Evolutionary conservation across 164 flowering plant genomes (phyloP).

Genomic region (Vitis amurensis): DNA sequence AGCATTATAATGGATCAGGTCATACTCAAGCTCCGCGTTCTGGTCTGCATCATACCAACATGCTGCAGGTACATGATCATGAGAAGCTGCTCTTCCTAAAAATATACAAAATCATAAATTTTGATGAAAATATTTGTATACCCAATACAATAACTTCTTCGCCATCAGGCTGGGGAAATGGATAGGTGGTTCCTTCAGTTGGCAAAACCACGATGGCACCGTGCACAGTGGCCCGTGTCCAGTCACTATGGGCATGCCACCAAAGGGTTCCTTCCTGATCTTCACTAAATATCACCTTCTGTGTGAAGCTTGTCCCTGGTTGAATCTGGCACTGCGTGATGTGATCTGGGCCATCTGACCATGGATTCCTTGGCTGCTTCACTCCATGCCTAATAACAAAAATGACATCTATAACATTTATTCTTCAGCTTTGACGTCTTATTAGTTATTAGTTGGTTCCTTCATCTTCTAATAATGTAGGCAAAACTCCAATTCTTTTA

Average conservation of each 20-base stretch:
- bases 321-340: constrained; percentile 40
- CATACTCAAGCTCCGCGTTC: constrained; percentile 12
- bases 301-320: constrained; percentile 29
- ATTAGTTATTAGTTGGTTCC: no score
- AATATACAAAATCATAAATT: not conserved
- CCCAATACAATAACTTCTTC: constrained; percentile 36
- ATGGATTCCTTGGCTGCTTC: constrained; percentile 45
- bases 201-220: constrained; percentile 46
- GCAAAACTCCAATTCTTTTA: no score
- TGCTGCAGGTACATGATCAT: not conserved
- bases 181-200: constrained; percentile 15
- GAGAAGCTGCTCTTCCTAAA: no score
- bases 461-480: no score
- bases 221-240: constrained; percentile 50
- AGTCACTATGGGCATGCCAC: constrained; percentile 59
- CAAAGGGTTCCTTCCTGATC: constrained; percentile 44
- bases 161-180: constrained; percentile 36
- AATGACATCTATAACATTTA: no score
- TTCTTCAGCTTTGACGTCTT: no score
- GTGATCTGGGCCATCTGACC: constrained; percentile 50
- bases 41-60: constrained; percentile 31
- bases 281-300: constrained; percentile 21
- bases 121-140: not conserved
- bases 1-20: constrained; percentile 15
- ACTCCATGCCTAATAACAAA: constrained; percentile 42